phyloP scores from a whole-genome alignment of 2,329 filamentous ascomycete genomes.

The Decorospora gaudefroyi region DNA sequence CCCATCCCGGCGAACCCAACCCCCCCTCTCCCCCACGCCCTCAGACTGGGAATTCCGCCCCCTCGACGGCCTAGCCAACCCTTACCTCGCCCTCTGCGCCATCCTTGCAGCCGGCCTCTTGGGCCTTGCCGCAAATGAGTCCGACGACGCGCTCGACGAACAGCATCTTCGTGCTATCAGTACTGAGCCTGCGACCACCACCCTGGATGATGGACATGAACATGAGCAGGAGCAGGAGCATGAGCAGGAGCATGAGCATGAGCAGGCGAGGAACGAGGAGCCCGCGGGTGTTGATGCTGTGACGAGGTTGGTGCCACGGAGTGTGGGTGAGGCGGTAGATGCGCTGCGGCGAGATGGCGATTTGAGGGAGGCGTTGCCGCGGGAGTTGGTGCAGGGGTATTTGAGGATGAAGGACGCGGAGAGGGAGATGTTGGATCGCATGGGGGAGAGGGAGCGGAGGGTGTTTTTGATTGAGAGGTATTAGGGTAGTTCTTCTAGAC shows the following conservation, averaged over 20 bases:
- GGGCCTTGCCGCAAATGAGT: slow-evolving; percentile 55
- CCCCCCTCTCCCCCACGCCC: too few species aligned
- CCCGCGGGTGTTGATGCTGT: slow-evolving; percentile 58
- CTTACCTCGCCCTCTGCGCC: slow-evolving; percentile 70
- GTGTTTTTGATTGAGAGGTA: slow-evolving; percentile 70
- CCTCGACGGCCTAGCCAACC: slow-evolving; percentile 79
- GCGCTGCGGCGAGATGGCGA: slow-evolving; percentile 56
- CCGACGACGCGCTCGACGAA: too few species aligned
- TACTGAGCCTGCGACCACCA: slow-evolving; percentile 32
- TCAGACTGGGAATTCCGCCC: slow-evolving; percentile 82
- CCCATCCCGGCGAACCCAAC: too few species aligned
- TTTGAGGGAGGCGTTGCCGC: slow-evolving; percentile 55
- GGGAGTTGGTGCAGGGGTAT: slow-evolving; percentile 61
- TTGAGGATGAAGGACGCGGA: slow-evolving; percentile 64
- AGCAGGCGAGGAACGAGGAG: too few species aligned
- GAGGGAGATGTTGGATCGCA: slow-evolving; percentile 55
- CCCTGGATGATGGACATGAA: too few species aligned
- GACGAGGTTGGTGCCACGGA: slow-evolving; percentile 57
- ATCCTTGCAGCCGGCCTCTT: slow-evolving; percentile 63
- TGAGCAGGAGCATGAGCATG: too few species aligned
- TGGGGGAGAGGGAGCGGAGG: slow-evolving; percentile 56
- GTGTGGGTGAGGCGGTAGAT: slow-evolving; percentile 60
- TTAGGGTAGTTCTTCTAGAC: too few species aligned
- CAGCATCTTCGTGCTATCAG: too few species aligned
- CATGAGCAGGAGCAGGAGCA: too few species aligned